A percentile compares a stretch with the other conserved stretches of the same genome.
phyloP scores from a whole-genome alignment of 208 protist species.

The Crithidia brevicula region DNA sequence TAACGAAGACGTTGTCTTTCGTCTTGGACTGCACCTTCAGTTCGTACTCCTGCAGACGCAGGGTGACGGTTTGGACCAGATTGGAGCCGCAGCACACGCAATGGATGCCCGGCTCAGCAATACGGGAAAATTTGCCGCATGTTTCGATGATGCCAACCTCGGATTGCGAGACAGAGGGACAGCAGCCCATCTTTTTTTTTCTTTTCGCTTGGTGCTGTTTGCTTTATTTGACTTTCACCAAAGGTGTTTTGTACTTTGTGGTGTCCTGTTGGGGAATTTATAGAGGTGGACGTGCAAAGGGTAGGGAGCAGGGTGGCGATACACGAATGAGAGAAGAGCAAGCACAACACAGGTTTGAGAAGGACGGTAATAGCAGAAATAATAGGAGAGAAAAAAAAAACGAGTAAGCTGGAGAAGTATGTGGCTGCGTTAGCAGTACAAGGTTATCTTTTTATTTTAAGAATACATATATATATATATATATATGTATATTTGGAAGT shows the following conservation, averaged over 20 bases:
- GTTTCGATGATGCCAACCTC: conserved; percentile 68
- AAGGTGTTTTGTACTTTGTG: too few relatives aligned
- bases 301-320: not conserved
- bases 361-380: not conserved
- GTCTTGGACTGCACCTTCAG: conserved; percentile 70
- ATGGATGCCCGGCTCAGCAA: conserved; percentile 57
- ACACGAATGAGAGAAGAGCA: not conserved
- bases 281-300: too few relatives aligned
- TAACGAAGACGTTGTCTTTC: conserved; percentile 91
- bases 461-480: too few relatives aligned
- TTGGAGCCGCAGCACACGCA: conserved; percentile 55
- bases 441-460: too few relatives aligned
- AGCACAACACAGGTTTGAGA: not conserved
- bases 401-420: too few relatives aligned
- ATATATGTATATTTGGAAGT: too few relatives aligned
- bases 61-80: conserved; percentile 37
- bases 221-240: too few relatives aligned
- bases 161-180: conserved; percentile 55
- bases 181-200: conserved; percentile 45
- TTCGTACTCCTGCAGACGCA: conserved; percentile 54
- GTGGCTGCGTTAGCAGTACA: too few relatives aligned
- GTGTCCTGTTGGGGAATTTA: too few relatives aligned
- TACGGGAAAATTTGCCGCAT: conserved; percentile 56
- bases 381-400: conserved; percentile 4
- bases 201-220: not conserved